Percentiles rank a stretch among this genome's conserved stretches.
Evolutionary conservation across 352 stramenopile species (phyloP).

Genomic region (Phytophthora lateralis): DNA sequence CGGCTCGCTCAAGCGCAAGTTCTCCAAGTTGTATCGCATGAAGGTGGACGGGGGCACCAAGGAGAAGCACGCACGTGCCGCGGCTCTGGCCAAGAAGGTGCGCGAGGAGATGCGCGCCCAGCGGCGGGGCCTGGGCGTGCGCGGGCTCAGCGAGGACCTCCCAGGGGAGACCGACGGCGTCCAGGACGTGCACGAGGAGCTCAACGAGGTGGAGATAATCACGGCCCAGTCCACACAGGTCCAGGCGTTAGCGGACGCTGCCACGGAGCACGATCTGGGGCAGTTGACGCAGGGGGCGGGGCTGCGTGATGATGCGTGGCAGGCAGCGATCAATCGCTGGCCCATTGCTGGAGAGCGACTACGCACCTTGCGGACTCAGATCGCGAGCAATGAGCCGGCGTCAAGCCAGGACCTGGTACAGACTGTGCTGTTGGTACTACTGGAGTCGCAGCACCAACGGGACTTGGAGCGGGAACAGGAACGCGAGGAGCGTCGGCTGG

Average conservation of each 20-base stretch:
- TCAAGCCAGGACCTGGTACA: conserved; percentile 36
- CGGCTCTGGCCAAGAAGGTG: conserved; percentile 35
- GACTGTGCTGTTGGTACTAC: conserved; percentile 37
- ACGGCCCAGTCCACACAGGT: conserved; percentile 12
- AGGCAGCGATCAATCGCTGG: conserved; percentile 28
- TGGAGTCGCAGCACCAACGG: conserved; percentile 38
- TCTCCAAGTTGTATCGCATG: conserved; percentile 41
- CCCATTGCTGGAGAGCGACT: conserved; percentile 30
- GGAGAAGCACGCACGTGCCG: conserved; percentile 32
- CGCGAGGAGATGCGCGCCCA: conserved; percentile 43
- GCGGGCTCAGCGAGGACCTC: conserved; percentile 24
- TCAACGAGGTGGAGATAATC: conserved; percentile 33
- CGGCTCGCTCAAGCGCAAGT: conserved; percentile 47
- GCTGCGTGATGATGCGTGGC: conserved; percentile 32
- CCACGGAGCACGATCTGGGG: conserved; percentile 31
- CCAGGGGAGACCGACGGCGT: conserved; percentile 10
- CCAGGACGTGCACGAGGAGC: conserved; percentile 26
- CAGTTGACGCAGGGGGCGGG: conserved; percentile 21
- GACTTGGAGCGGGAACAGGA: conserved; percentile 40
- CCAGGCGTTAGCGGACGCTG: conserved; percentile 15
- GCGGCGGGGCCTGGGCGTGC: conserved; percentile 20
- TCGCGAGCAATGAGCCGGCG: conserved; percentile 23
- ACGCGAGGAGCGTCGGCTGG: conserved; percentile 31
- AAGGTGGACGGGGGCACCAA: conserved; percentile 28
- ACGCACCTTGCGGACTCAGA: conserved; percentile 25